Conservation (phyloP, 176 grass and related monocot genomes). For the Zea luxurians region DNA sequence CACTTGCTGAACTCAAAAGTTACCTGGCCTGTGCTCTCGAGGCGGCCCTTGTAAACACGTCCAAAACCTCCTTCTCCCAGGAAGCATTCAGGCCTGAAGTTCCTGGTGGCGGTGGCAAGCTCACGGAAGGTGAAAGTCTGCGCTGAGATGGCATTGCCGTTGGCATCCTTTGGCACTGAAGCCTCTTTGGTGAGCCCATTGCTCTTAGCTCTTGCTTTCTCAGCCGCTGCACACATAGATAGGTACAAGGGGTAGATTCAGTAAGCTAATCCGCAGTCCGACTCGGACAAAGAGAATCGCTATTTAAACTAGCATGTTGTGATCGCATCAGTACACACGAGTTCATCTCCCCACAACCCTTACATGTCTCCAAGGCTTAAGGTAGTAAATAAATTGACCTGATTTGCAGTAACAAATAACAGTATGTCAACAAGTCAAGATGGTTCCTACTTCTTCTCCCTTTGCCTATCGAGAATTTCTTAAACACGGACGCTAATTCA, state of each 20-base stretch:
- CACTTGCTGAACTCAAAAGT: conserved; percentile 14
- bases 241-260: background rate
- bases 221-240: conserved; percentile 42
- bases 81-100: conserved; percentile 76
- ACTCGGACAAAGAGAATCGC: conserved; percentile 1
- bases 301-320: conserved; percentile 8
- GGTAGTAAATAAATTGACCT: background rate
- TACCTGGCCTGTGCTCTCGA: conserved; percentile 78
- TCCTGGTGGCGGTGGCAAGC: conserved; percentile 57
- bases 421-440: conserved; percentile 11
- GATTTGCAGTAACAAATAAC: conserved; percentile 18
- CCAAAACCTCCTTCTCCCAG: conserved; percentile 82
- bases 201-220: conserved; percentile 47
- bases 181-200: conserved; percentile 41
- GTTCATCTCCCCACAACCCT: background rate
- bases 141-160: conserved; percentile 62
- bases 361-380: conserved; percentile 8
- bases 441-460: background rate
- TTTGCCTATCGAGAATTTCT: background rate
- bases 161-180: conserved; percentile 55
- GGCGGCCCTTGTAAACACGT: conserved; percentile 69
- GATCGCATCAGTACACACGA: background rate
- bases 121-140: conserved; percentile 87
- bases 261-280: background rate
- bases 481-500: background rate